Conservation (phyloP, 2,329 filamentous ascomycete genomes). For the Acephala macrosclerotiorum region DNA sequence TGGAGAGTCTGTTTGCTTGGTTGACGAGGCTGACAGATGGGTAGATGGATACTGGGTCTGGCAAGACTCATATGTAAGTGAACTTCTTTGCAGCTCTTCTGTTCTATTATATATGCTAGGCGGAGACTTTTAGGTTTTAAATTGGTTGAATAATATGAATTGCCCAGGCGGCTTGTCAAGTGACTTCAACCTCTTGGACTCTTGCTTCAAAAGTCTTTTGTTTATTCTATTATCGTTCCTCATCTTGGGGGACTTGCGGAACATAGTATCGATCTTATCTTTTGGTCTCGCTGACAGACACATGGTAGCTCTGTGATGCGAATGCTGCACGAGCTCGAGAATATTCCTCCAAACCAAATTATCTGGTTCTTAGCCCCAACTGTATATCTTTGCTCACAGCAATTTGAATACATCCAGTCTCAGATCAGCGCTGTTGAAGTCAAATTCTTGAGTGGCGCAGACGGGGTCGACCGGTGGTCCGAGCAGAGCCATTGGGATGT, state of each 20-base stretch:
- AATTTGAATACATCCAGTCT: slow-evolving; percentile 63
- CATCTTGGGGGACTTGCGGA: too few relatives aligned
- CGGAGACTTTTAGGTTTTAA: too few relatives aligned
- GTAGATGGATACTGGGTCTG: slow-evolving; percentile 84
- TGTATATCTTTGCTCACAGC: slow-evolving; percentile 71
- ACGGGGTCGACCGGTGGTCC: slow-evolving; percentile 62
- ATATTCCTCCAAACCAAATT: slow-evolving; percentile 46
- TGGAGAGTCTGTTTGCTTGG: neutral
- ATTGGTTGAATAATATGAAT: too few relatives aligned
- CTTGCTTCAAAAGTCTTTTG: too few relatives aligned
- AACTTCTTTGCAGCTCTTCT: neutral
- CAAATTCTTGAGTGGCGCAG: slow-evolving; percentile 61
- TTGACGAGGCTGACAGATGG: slow-evolving; percentile 1
- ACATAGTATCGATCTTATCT: too few relatives aligned
- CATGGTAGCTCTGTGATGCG: slow-evolving; percentile 35
- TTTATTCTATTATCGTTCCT: neutral
- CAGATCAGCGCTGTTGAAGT: slow-evolving; percentile 64
- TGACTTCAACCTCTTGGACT: neutral
- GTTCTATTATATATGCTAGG: neutral
- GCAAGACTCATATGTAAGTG: slow-evolving; percentile 78
- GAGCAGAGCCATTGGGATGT: slow-evolving; percentile 66
- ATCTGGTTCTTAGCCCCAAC: slow-evolving; percentile 81
- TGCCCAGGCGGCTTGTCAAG: too few relatives aligned
- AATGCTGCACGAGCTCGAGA: slow-evolving; percentile 38
- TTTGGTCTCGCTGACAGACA: neutral